These are phyloP conservation scores for Cryphonectria naterciae DNA, from an alignment of 2,329 filamentous ascomycete genomes.

Conservation along the genomic window DNA sequence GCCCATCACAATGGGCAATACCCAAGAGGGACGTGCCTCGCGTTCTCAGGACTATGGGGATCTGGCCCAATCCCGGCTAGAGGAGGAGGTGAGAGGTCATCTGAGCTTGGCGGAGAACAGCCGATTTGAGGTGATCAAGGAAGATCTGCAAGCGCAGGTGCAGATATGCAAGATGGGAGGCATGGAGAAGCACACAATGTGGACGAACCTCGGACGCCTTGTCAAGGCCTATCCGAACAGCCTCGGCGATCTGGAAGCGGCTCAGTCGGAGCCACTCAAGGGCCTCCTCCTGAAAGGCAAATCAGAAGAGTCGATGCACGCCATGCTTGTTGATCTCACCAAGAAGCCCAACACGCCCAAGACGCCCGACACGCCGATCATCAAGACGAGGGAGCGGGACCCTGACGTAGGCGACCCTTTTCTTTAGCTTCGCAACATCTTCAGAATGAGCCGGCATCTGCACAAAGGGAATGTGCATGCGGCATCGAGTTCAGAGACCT, in stretches of 20 bases:
- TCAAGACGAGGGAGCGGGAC: background rate
- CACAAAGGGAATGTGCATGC: background rate
- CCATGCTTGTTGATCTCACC: background rate
- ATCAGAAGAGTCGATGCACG: background rate
- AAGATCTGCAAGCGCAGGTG: background rate
- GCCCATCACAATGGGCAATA: background rate
- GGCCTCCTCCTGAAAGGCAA: background rate
- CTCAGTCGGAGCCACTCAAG: background rate
- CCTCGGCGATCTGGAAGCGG: background rate
- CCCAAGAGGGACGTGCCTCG: background rate
- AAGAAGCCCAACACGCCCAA: background rate
- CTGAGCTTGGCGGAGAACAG: background rate
- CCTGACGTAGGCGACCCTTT: constrained; percentile 16
- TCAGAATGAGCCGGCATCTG: background rate
- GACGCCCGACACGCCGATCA: background rate
- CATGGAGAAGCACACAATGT: background rate
- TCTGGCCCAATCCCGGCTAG: background rate
- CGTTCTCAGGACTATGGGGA: background rate
- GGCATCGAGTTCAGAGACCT: background rate
- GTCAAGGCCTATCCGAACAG: background rate
- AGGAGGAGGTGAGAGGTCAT: background rate
- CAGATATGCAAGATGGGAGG: background rate
- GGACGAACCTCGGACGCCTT: background rate
- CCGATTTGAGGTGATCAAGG: background rate
- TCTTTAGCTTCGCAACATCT: constrained; percentile 2